A percentile compares a stretch with the other conserved stretches of the same genome.
These are phyloP conservation scores for Phaffomyces opuntiae DNA, from an alignment of 805 yeast genomes.

Conservation along the genomic window DNA sequence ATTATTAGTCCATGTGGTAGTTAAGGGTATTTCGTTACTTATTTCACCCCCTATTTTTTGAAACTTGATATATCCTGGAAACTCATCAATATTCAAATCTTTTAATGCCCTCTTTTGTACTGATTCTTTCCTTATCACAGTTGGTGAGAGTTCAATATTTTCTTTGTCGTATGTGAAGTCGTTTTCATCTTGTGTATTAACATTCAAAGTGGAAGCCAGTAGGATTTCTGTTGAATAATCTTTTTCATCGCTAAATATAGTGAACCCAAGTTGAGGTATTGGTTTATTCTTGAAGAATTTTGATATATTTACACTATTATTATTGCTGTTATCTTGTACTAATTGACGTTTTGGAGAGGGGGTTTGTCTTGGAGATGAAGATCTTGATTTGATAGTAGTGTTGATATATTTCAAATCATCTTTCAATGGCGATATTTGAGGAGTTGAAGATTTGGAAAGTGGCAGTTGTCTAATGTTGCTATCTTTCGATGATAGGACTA, in stretches of 20 bases:
- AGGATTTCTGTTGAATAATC: constrained; percentile 17
- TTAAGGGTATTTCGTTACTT: constrained; percentile 6
- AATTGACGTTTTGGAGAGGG: constrained; percentile 2
- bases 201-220: constrained; percentile 8
- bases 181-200: constrained; percentile 13
- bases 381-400: constrained; percentile 7
- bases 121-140: neutral
- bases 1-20: constrained; percentile 13
- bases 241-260: constrained; percentile 19
- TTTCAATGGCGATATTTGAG: constrained; percentile 11
- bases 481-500: constrained; percentile 21
- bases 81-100: constrained; percentile 15
- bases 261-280: constrained; percentile 15
- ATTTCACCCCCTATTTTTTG: constrained; percentile 1
- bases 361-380: constrained; percentile 2
- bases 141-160: constrained; percentile 4
- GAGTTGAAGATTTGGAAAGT: constrained; percentile 10
- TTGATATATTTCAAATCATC: neutral
- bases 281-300: constrained; percentile 2
- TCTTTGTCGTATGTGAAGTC: constrained; percentile 14
- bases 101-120: constrained; percentile 6
- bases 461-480: constrained; percentile 15
- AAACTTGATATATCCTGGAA: constrained; percentile 15
- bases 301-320: neutral
- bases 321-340: neutral